These are phyloP conservation scores for Gastrolobium villosum DNA, from an alignment of 306 rosid species.

Conservation along the genomic window DNA sequence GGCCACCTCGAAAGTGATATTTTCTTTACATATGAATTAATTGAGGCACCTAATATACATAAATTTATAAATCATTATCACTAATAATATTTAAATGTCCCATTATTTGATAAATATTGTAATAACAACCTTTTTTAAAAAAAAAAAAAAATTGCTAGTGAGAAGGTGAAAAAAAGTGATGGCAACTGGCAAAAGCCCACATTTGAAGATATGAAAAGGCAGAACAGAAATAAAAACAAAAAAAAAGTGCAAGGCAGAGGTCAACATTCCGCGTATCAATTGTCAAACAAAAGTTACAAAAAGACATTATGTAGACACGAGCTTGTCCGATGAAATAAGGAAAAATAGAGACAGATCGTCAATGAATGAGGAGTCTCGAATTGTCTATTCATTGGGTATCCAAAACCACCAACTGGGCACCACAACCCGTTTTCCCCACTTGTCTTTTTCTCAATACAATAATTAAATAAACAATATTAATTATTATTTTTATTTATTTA, in stretches of 20 bases:
- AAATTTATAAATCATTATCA: background rate
- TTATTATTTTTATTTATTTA: too few species aligned
- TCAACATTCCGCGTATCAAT: slow-evolving; percentile 41
- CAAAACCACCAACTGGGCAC: background rate
- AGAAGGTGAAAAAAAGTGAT: background rate
- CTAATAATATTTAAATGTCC: background rate
- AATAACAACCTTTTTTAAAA: too few species aligned
- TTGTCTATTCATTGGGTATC: background rate
- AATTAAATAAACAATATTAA: background rate
- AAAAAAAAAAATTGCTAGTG: too few species aligned
- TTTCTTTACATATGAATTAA: background rate
- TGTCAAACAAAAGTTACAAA: slow-evolving; percentile 42
- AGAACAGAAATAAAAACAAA: background rate
- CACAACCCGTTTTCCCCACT: background rate
- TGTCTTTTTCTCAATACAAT: background rate
- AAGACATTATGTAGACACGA: background rate
- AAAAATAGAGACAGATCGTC: slow-evolving; percentile 44
- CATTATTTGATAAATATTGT: too few species aligned
- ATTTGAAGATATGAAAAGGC: background rate
- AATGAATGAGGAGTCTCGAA: slow-evolving; percentile 23
- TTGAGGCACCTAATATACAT: background rate
- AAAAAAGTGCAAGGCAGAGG: background rate
- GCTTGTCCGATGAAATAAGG: background rate
- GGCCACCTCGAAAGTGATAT: background rate
- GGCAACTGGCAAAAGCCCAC: background rate